Evolutionary conservation across 2,329 filamentous ascomycete genomes (phyloP), one percentile per base, ranked within the genome.

Genomic region (Lecanoromycetidae sp.): DNA sequence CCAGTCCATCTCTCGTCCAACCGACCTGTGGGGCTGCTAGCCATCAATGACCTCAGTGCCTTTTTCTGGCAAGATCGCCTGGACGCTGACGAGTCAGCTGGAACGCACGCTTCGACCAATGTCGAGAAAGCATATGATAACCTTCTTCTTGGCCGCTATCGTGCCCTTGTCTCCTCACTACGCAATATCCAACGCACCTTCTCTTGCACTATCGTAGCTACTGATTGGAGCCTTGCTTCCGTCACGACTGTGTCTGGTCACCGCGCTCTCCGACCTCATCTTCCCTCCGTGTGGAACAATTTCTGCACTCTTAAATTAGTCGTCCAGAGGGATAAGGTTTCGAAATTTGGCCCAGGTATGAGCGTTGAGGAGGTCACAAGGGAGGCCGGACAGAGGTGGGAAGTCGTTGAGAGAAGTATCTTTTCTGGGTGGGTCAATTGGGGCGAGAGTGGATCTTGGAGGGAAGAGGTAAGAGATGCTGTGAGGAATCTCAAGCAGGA

Each of bases 41-140:
- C 76, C 20, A 56, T 82, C 5, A 74, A 78, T 57, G 72, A 72
- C 46, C 66, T 71, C 4, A 72, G 69, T 22, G 64, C 72, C 0
- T 80, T 79, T 57, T 66, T 71, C 60, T 76, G 72, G 71, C 68
- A 71, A 54, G 66, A 73, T 44, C 65, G 68, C 29, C 56, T 68
- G 20, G 62, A 64, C 30, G 64, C 68, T 12, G 69, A 71, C 9
- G 55, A 55, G 44, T 64, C 40, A 15, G 27, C 34, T 25, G 19
- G 4, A 25, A n/a, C n/a, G n/a, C 15, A n/a, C 3, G 15, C 37
- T 4, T 38, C 29, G 2, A 35, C 10, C 19, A 34, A 27, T 15
- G n/a, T 10, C 32, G 30, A 30, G 15, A 37, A 30, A 13, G 26
- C 49, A 26, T 29, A 38, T 17, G 35, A 25, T 33, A 44, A 5